Base-by-base conservation (phyloP, 2,329 filamentous ascomycete species). In the Verticillium dahliae region DNA sequence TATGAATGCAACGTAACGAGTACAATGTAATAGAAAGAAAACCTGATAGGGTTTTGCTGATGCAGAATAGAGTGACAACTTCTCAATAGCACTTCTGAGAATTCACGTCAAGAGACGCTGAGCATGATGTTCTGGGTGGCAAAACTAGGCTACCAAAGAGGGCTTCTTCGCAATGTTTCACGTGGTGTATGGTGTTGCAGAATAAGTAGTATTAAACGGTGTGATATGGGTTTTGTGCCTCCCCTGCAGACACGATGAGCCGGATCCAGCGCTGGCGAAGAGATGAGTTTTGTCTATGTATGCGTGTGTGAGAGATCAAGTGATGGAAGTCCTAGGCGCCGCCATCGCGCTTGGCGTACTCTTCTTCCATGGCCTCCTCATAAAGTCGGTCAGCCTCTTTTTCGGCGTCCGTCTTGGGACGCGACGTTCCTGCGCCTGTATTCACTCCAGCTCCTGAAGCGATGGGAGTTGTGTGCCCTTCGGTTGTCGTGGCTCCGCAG, bases 331-430 rank as follows among this genome's bases (percentile, higher is more conserved):
- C 13, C n/a, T 45, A 83, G 15, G 79, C 75, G 34, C 81, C 81
- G 6, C 81, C 81, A 59, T 83, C 81, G 41, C 80, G 71, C 75
- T 82, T 84, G 55, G 81, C 81, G 64, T 83, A 84, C 70, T 83
- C 81, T 54, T 84, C 81, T 73, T 84, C 81, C 69, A 84, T 83
- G 4, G 73, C 70, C 70, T 83, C 81, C 63, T 83, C 80, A 59
- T 84, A 84, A 50, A 75, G 61, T 31, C 75, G 69, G 65, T 84
- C 81, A 1, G 81, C 81, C 65, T 81, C 79, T 61, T 76, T 64
- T 70, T 83, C 80, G 3, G 72, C 78, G 57, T 78, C 77, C 0
- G 80, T 82, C 75, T 82, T 82, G 45, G 75, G 71, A 61, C 79
- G 69, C 13, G 77, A 79, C 5, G 69, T 73, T 1, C 79, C 80